Evolutionary conservation across 2,329 filamentous ascomycete genomes (phyloP).

Genomic region (Chrysoporthe puriensis): DNA sequence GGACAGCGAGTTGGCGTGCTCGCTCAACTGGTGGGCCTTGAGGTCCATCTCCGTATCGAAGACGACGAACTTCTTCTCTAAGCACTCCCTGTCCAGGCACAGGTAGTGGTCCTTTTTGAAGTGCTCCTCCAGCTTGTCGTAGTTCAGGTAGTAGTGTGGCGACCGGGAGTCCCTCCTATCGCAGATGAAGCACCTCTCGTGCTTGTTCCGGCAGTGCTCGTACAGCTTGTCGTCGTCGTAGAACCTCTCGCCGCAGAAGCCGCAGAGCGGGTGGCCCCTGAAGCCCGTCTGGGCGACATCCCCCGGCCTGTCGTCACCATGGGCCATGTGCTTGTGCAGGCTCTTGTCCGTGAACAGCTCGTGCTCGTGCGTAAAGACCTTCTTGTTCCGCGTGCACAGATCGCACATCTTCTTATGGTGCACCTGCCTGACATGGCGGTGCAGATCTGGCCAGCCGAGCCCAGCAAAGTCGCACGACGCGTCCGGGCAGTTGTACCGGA

Average conservation of each 20-base stretch:
- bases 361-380: constrained; percentile 97
- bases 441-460: constrained; percentile 61
- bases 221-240: constrained; percentile 97
- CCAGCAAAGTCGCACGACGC: constrained; percentile 79
- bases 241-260: constrained; percentile 88
- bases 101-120: constrained; percentile 87
- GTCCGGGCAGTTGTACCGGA: constrained; percentile 95
- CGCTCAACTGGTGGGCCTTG: constrained; percentile 87
- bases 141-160: constrained; percentile 91
- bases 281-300: constrained; percentile 93
- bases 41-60: constrained; percentile 94
- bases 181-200: constrained; percentile 94
- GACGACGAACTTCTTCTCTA: constrained; percentile 97
- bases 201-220: constrained; percentile 88
- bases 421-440: constrained; percentile 77
- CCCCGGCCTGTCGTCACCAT: constrained; percentile 88
- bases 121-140: constrained; percentile 82
- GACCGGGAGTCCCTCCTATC: constrained; percentile 71
- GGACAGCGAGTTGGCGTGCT: constrained; percentile 77
- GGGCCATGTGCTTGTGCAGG: constrained; percentile 83
- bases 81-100: constrained; percentile 81
- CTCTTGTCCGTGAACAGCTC: constrained; percentile 84
- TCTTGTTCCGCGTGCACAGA: constrained; percentile 90
- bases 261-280: constrained; percentile 91
- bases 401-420: constrained; percentile 93